phyloP scores from a whole-genome alignment of 1,139 yeast species.

The Candida tropicalis region DNA sequence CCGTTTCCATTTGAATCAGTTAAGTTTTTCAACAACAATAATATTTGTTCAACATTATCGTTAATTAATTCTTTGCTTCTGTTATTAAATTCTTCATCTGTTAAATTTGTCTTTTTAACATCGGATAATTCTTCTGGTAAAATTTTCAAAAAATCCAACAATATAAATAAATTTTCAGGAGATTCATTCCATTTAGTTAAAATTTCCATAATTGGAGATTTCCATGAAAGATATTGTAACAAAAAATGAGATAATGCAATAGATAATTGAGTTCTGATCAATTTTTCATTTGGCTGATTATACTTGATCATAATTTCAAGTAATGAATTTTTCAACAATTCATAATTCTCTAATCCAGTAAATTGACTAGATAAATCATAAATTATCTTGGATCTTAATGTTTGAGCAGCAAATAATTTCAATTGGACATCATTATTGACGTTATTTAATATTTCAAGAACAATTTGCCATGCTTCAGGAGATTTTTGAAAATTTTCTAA shows the following conservation, averaged over 20 bases:
- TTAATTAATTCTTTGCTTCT: constrained; percentile 67
- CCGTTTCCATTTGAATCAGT: constrained; percentile 28
- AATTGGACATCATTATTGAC: constrained; percentile 44
- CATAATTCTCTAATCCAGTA: constrained; percentile 49
- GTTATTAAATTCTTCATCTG: constrained; percentile 75
- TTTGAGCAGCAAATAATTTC: constrained; percentile 86
- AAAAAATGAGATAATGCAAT: constrained; percentile 82
- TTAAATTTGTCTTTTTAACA: constrained; percentile 72
- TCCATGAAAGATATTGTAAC: constrained; percentile 77
- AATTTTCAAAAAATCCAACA: constrained; percentile 77
- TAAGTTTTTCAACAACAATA: constrained; percentile 58
- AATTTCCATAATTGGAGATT: constrained; percentile 69
- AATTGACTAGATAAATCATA: constrained; percentile 80
- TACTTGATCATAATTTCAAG: constrained; percentile 56
- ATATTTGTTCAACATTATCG: constrained; percentile 68
- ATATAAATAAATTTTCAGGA: constrained; percentile 24
- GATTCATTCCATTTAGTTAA: constrained; percentile 48
- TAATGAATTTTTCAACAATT: constrained; percentile 63
- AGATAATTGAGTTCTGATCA: constrained; percentile 78
- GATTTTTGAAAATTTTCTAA: constrained; percentile 85
- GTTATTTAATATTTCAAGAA: constrained; percentile 36
- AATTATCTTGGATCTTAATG: constrained; percentile 79
- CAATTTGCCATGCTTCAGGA: constrained; percentile 64
- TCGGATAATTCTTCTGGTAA: constrained; percentile 91
- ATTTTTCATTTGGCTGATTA: constrained; percentile 44